Conservation (phyloP, 2,329 filamentous ascomycete genomes). For the Penicillium sp. region DNA sequence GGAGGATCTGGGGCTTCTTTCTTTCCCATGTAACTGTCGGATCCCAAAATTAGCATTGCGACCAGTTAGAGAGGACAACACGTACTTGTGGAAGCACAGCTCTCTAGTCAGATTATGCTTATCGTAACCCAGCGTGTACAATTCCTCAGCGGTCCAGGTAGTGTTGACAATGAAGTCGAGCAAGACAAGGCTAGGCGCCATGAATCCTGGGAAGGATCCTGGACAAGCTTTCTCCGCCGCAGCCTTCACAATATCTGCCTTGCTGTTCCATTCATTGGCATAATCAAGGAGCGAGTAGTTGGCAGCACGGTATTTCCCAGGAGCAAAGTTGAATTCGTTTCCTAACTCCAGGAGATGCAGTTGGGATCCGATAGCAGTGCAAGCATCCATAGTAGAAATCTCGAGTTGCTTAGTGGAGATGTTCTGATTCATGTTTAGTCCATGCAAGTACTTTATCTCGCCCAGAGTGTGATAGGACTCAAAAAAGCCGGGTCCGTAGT, state of each 20-base stretch:
- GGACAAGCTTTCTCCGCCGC: constrained; percentile 14
- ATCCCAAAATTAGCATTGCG: background rate
- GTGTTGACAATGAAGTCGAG: background rate
- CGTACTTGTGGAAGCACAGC: constrained; percentile 15
- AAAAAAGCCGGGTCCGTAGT: constrained; percentile 14
- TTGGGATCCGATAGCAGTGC: constrained; percentile 7
- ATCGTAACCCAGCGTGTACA: constrained; percentile 8
- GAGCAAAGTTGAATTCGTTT: constrained; percentile 15
- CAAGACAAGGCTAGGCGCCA: constrained; percentile 14
- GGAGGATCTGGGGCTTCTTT: background rate
- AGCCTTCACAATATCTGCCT: constrained; percentile 5
- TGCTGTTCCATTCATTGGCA: constrained; percentile 15
- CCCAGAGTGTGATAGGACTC: constrained; percentile 13
- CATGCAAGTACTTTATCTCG: constrained; percentile 10
- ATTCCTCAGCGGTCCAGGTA: constrained; percentile 2
- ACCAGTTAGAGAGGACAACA: background rate
- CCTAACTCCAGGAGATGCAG: constrained; percentile 15
- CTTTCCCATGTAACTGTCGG: constrained; percentile 12
- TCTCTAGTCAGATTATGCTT: constrained; percentile 6
- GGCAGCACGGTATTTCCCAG: constrained; percentile 3
- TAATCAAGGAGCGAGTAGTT: constrained; percentile 17
- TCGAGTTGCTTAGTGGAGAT: constrained; percentile 6
- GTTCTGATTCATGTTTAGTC: constrained; percentile 15
- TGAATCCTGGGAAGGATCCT: constrained; percentile 5
- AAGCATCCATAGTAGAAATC: constrained; percentile 5